Conservation (phyloP, 106 monocot species). For the Platanthera zijinensis region DNA sequence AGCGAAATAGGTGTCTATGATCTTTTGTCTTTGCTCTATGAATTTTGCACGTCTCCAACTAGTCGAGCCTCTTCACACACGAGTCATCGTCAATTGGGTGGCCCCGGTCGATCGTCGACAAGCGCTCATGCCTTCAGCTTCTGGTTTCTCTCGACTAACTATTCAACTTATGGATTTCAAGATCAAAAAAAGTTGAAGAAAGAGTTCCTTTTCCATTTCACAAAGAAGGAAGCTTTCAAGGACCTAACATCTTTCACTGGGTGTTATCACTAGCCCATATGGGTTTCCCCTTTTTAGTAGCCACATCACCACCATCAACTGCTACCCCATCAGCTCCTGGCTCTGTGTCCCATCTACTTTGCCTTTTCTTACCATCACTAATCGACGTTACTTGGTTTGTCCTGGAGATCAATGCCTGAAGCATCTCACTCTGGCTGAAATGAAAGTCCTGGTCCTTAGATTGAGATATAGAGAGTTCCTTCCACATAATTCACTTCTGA, state of each 20-base stretch:
- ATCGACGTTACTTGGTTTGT: background rate
- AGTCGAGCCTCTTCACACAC: background rate
- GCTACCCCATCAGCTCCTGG: background rate
- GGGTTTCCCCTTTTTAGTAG: background rate
- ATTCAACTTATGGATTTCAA: too few species aligned
- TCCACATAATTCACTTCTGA: too few species aligned
- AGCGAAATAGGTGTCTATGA: too few species aligned
- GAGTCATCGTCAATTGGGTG: background rate
- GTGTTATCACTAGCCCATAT: background rate
- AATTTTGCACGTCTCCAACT: too few species aligned
- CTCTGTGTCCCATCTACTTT: background rate
- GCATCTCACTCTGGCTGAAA: background rate
- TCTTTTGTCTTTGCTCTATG: too few species aligned
- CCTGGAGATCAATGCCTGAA: background rate
- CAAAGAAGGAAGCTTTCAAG: background rate
- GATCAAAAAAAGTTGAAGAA: too few species aligned
- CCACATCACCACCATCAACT: background rate
- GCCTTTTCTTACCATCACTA: background rate
- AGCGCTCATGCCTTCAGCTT: background rate
- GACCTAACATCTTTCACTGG: too few species aligned
- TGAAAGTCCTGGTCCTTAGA: too few species aligned
- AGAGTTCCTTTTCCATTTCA: too few species aligned
- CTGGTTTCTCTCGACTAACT: background rate
- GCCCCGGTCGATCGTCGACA: background rate
- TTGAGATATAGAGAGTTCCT: too few species aligned